phyloP scores from a whole-genome alignment of 2,329 filamentous ascomycete species.

The Trichoderma guizhouense region DNA sequence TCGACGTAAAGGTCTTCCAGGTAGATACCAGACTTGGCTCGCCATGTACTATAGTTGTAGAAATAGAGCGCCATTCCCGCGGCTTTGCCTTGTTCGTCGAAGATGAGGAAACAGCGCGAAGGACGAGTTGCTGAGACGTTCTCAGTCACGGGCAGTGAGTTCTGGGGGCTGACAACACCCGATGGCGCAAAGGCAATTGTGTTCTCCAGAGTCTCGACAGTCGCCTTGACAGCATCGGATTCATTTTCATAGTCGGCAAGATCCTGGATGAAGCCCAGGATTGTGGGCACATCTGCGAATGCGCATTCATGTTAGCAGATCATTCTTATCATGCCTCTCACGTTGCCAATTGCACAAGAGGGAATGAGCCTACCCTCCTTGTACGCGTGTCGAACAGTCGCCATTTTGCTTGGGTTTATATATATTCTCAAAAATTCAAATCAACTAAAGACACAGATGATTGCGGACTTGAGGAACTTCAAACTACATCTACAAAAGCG shows the following conservation, averaged over 20 bases:
- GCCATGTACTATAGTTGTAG: constrained; percentile 95
- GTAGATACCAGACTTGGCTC: constrained; percentile 81
- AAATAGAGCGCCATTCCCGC: constrained; percentile 89
- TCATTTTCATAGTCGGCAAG: constrained; percentile 87
- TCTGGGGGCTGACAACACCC: constrained; percentile 41
- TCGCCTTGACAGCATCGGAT: constrained; percentile 71
- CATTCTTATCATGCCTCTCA: not conserved
- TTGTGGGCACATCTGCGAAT: constrained; percentile 69
- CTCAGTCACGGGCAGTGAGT: constrained; percentile 44
- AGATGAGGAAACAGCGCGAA: constrained; percentile 72
- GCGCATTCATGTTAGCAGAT: constrained; percentile 11
- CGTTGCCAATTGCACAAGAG: not conserved
- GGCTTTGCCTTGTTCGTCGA: constrained; percentile 43
- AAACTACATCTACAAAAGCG: not conserved
- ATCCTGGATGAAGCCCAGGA: constrained; percentile 77
- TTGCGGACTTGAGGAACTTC: not conserved
- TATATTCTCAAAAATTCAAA: not conserved
- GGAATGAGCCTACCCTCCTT: constrained; percentile 8
- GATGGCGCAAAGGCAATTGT: constrained; percentile 76
- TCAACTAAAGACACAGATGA: not conserved
- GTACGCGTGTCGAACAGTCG: constrained; percentile 16
- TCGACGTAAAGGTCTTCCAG: constrained; percentile 90
- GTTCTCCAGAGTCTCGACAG: constrained; percentile 63
- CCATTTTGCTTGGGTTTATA: not conserved
- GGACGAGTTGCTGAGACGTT: constrained; percentile 56